Evolutionary conservation across 2,329 filamentous ascomycete species (phyloP), one percentile per base, ranked within the genome.

Genomic region (Botrytis deweyae): DNA sequence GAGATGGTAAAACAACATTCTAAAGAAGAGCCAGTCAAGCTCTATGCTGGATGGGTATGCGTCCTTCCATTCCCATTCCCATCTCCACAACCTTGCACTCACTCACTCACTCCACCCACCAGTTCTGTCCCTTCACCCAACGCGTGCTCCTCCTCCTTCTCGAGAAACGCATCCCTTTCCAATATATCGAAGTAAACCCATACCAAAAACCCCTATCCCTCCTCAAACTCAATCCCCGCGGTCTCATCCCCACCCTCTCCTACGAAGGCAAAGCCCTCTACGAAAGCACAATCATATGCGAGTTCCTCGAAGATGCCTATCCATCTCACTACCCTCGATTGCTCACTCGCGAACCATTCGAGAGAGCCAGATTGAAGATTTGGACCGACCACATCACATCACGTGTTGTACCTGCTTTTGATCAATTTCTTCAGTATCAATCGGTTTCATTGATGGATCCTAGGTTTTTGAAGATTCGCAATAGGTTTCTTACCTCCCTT

Each of bases 151-250:
- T 93, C 75, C 88, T 90, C 1, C 86, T 95, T 18, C 87, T 90
- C 78, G 92, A 94, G 81, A 94, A 95, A 81, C 83, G 85, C 3
- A 91, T 94, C 44, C 87, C 88, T 25, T 91, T 95, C 80, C 90
- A 94, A 83, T 93, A 93, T 81, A 85, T 92, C 76, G 91, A 93
- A 84, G 90, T 94, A 74, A 94, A 94, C 81, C 92, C 92, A 0
- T 94, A 94, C 84, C 85, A 90, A 81, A 95, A 95, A 79, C 89
- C 88, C 0, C 82, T 87, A 5, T 89, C 87, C 1, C 90, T 94
- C 42, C 84, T 95, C 36, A 85, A 86, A 14, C 84, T 95, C 76
- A 95, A 95, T 79, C 92, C 92, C 0, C 88, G 92, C 20, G 92
- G 92, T 1, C 85, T 95, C 1, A 90, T 95, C 1, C 93, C 93